Evolutionary conservation across 768 basidiomycete genomes (phyloP), one percentile per base, ranked within the genome.

Genomic region (Termitomyces sp.): DNA sequence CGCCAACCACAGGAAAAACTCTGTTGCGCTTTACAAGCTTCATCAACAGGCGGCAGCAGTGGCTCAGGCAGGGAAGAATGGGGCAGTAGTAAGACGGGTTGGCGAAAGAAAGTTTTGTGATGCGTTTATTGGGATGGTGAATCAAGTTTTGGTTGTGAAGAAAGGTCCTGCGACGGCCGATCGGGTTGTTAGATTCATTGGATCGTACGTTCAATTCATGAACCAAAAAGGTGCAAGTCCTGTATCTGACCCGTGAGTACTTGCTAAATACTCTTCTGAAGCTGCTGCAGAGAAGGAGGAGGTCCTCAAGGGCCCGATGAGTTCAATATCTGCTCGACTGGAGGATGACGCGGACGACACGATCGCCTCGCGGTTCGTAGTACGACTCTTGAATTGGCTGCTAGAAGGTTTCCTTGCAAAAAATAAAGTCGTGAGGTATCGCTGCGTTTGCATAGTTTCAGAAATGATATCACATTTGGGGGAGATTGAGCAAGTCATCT

Each of bases 1-100:
- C 24, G 91, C 94, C 4, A 94, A 93, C 70, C 96, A 98, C 73
- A 89, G 91, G 66, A 98, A 98, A 78, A 97, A 97, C 72, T 82
- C 88, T 55, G 88, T 95, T 46, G 86, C 88, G 0, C 80, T 98
- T 1, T 83, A 91, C 77, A 95, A 96, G 69, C 72, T 96, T 34
- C 93, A 96, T 65, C 63, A 76, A 15, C 81, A 87, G 58, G 86
- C 88, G 12, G 82, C 85, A 7, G 70, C 70, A 16, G 72, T 84
- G 60, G 83, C 78, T 13, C 76, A 86, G 59, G 63, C 76, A 0
- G 71, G 77, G n/a, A 79, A 81, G 55, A 80, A 81, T 58, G 80
- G 81, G 13, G 49, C 62, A 44, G 63, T 58, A 6, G 72, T 75
- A 42, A 88, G 82, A 65, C 78, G 87, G 20, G 78, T 81, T 1